Percentiles rank a stretch among this genome's conserved stretches.
These are phyloP conservation scores for Dryas alaskensis DNA, from an alignment of 306 rosid species.

Conservation along the genomic window DNA sequence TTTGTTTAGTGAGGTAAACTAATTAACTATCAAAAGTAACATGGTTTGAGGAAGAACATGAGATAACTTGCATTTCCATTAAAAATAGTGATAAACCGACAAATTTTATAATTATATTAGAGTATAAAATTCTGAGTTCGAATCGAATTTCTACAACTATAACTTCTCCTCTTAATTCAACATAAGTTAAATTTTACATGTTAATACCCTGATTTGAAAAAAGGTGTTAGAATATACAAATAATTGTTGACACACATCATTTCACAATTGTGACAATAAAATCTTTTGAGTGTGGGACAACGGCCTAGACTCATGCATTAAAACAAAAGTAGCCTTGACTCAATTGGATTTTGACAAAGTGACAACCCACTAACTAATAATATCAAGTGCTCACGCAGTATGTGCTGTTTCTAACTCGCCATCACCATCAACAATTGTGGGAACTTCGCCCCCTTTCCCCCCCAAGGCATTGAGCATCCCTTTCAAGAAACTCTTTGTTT, in stretches of 20 bases:
- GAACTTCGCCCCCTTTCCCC: constrained; percentile 19
- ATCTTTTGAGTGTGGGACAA: background rate
- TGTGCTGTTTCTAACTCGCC: constrained; percentile 19
- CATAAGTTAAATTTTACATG: no score
- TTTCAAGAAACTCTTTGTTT: constrained; percentile 17
- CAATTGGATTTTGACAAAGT: constrained; percentile 19
- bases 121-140: no score
- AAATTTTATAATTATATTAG: no score
- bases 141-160: no score
- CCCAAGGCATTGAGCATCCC: constrained; percentile 4
- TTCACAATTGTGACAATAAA: background rate
- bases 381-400: constrained; percentile 32
- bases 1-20: constrained; percentile 30
- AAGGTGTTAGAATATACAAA: no score
- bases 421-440: constrained; percentile 30
- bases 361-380: constrained; percentile 30
- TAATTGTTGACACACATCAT: no score
- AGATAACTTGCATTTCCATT: no score
- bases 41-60: background rate
- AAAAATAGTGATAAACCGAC: no score
- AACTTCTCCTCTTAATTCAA: no score
- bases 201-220: no score
- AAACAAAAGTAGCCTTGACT: constrained; percentile 3
- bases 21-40: constrained; percentile 10
- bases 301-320: constrained; percentile 17